Percentiles rank a stretch among this genome's conserved stretches.
Evolutionary conservation across 1,284 basidiomycete genomes (phyloP).

Genomic region (Trametes versicolor): DNA sequence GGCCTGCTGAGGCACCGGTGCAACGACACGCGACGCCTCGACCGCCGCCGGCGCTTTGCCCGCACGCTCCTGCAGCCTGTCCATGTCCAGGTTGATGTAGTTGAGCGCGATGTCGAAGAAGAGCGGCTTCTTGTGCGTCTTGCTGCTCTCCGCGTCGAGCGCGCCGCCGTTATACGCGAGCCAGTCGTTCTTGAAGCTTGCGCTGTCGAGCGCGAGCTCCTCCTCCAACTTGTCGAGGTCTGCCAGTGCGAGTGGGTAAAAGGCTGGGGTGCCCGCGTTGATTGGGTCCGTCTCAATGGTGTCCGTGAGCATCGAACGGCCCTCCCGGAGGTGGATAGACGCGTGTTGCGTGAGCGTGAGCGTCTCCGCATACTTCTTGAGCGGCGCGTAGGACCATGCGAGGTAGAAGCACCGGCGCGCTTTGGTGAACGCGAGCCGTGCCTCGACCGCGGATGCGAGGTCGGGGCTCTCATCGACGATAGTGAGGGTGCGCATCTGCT

Average conservation of each 20-base stretch:
- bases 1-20: slow-evolving; percentile 34
- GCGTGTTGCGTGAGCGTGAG: slow-evolving; percentile 75
- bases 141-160: slow-evolving; percentile 51
- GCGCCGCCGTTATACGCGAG: slow-evolving; percentile 79
- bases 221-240: slow-evolving; percentile 63
- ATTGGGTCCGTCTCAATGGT: slow-evolving; percentile 54
- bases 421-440: slow-evolving; percentile 77
- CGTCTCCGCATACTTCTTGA: slow-evolving; percentile 78
- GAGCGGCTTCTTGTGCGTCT: slow-evolving; percentile 78
- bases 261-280: slow-evolving; percentile 52
- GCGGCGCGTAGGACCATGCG: slow-evolving; percentile 72
- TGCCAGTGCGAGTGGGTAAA: slow-evolving; percentile 61
- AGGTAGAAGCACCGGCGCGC: slow-evolving; percentile 80
- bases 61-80: slow-evolving; percentile 73
- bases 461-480: slow-evolving; percentile 91
- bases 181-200: slow-evolving; percentile 80
- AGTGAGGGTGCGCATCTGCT: slow-evolving; percentile 83
- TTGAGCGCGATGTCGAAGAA: slow-evolving; percentile 97
- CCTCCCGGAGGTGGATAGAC: slow-evolving; percentile 76
- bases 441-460: slow-evolving; percentile 80
- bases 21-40: slow-evolving; percentile 32
- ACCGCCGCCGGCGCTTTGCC: slow-evolving; percentile 58
- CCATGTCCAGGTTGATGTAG: slow-evolving; percentile 88
- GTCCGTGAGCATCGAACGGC: slow-evolving; percentile 56
- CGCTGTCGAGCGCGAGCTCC: slow-evolving; percentile 58